Base-by-base conservation (phyloP, 2,329 filamentous ascomycete genomes). In the Scleromitrula shiraiana region DNA sequence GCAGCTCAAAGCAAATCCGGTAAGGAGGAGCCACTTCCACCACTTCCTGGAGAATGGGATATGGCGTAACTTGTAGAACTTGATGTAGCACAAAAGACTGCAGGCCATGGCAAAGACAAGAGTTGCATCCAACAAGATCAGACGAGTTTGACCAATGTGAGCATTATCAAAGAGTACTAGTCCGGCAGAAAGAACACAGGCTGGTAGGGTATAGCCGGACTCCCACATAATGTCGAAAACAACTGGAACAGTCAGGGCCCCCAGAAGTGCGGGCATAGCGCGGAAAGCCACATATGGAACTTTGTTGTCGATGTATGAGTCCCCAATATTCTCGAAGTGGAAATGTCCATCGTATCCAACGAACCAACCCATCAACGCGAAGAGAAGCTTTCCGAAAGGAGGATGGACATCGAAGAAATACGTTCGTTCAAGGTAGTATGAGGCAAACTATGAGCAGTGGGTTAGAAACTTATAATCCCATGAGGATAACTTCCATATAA, bases 391-490 rank as follows among this genome's bases (percentile, higher is more conserved):
- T 68, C 88, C 93, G 61, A 98, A 94, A 14, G 93, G 93, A 58
- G 93, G 93, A 68, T 98, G 93, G 47, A 98, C 93, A 72, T 98
- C 93, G 81, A 98, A 98, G 77, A 98, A 98, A 74, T 97, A 98
- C 53, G 89, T 96, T 62, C 89, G 85, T 71, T 96, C 84, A 60
- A 98, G 83, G 67, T 98, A 98, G 65, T 81, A 84, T 8, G 81
- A 85, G 48, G 81, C 81, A 63, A 85, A 85, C 81, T 85, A 59
- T 45, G n/a, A 37, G 46, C 54, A 19, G 36, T n/a, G 12, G 5
- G 44, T 44, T 15, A 22, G 50, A 43, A 56, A 46, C 27, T 33
- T 4, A 20, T 5, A 27, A 14, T 3, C 32, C 26, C 20, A 26
- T 30, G 10, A 29, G 20, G 24, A 23, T n/a, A 10, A 17, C 38